Evolutionary conservation across 768 basidiomycete species (phyloP).

Genomic region (Kwoniella heveanensis): DNA sequence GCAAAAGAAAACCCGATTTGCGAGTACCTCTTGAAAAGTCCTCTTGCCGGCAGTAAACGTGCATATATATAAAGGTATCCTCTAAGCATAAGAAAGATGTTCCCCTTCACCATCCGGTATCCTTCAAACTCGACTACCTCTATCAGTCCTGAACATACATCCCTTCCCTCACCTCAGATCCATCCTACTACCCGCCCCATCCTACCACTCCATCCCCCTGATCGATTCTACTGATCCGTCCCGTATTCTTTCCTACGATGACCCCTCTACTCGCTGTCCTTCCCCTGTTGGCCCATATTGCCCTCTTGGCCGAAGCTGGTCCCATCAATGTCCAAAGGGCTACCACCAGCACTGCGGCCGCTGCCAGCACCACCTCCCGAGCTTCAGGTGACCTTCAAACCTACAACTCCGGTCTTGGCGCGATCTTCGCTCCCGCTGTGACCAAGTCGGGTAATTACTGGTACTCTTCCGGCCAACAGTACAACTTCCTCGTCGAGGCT

Average conservation of each 20-base stretch:
- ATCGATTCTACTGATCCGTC: conserved; percentile 4
- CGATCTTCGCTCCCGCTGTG: conserved; percentile 16
- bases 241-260: conserved; percentile 3
- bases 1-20: background rate
- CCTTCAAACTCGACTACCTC: background rate
- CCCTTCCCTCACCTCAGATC: background rate
- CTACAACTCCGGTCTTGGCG: conserved; percentile 19
- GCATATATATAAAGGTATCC: background rate
- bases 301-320: conserved; percentile 10
- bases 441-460: conserved; percentile 20
- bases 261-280: background rate
- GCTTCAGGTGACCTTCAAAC: conserved; percentile 14
- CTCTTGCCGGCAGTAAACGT: background rate
- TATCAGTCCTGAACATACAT: background rate
- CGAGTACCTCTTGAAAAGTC: background rate
- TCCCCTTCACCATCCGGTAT: background rate
- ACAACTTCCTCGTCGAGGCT: conserved; percentile 17
- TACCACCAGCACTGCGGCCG: background rate
- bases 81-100: background rate
- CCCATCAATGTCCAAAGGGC: conserved; percentile 9
- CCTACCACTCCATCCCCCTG: conserved; percentile 1
- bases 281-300: conserved; percentile 6
- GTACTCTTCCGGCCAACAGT: conserved; percentile 16
- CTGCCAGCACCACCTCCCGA: conserved; percentile 2
- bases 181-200: conserved; percentile 4